These are phyloP conservation scores for Ramicandelaber brevisporus DNA, from an alignment of 192 early-diverging fungal species.

Conservation along the genomic window DNA sequence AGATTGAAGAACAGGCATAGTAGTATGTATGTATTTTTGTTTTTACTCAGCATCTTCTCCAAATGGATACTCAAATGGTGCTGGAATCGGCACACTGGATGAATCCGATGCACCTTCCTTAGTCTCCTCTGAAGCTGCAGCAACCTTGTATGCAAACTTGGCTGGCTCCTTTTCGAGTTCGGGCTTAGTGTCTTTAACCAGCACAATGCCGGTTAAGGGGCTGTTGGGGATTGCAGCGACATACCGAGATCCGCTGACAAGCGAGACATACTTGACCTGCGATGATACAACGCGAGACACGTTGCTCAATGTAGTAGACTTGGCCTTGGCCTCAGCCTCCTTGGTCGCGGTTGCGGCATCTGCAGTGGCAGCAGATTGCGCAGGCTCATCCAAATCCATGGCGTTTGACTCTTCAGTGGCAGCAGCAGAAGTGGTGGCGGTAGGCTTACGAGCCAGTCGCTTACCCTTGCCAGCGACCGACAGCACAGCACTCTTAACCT, in stretches of 20 bases:
- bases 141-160: slow-evolving; percentile 38
- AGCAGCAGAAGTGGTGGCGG: no score
- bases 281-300: slow-evolving; percentile 64
- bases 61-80: slow-evolving; percentile 68
- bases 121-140: slow-evolving; percentile 9
- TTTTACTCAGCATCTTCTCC: slow-evolving; percentile 18
- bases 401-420: slow-evolving; percentile 13
- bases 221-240: slow-evolving; percentile 61
- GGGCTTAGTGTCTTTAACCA: slow-evolving; percentile 57
- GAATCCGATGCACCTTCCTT: slow-evolving; percentile 2
- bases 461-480: slow-evolving; percentile 87
- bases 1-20: neutral
- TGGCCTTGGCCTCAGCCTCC: slow-evolving; percentile 49
- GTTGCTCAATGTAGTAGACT: slow-evolving; percentile 57
- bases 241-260: slow-evolving; percentile 67
- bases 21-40: neutral
- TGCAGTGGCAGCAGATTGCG: neutral
- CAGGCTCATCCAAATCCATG: slow-evolving; percentile 10
- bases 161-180: slow-evolving; percentile 56
- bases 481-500: slow-evolving; percentile 78
- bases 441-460: slow-evolving; percentile 65
- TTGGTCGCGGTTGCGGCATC: slow-evolving; percentile 3
- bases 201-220: slow-evolving; percentile 49
- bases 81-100: slow-evolving; percentile 31
- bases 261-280: slow-evolving; percentile 68